Evolutionary conservation across 2,329 filamentous ascomycete species (phyloP), one percentile per base, ranked within the genome.

Genomic region (Fonsecaea nubica): DNA sequence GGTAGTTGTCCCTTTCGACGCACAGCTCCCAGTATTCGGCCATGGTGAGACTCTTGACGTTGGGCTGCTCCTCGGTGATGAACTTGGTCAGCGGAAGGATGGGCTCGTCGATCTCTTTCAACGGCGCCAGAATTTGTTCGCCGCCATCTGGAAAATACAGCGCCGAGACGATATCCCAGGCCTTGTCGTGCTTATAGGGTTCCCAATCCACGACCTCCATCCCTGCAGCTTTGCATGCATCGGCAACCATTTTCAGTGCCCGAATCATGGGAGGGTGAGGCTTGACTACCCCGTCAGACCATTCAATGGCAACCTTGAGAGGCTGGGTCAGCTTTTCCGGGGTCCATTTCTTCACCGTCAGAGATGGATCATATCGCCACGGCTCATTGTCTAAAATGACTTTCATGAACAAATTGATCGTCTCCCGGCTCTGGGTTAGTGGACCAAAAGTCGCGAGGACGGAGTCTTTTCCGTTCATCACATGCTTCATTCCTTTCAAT

Each of bases 211-310:
- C 73, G 0, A 89, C 66, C 5, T 85, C 81, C 70, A 88, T 80
- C 1, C 83, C 84, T 0, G 81, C n/a, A 76, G 79, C 0, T 73
- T 75, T 45, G 77, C 72, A 13, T 89, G 77, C 57, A 75, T 78
- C 75, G 0, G 80, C 80, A 0, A 85, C 77, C 5, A 79, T 75
- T 2, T 77, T 75, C 9, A 91, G 75, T 0, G 86, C 71, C 8
- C 76, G 77, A 0, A 81, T 77, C 2, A 91, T 82, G 0, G 89
- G 89, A 2, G 90, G 89, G 59, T 90, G 90, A 0, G 90, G 89
- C 36, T 71, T 81, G 4, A 90, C 88, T 58, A 88, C 81, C 9
- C 84, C 86, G 74, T 92, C 90, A 75, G 89, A 80, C 83, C 85
- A 87, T 76, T 91, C 80, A 36, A 91, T 84, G 4, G 80, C 89